Conservation (phyloP, 495 filamentous ascomycete genomes). For the Xylaria flabelliformis region DNA sequence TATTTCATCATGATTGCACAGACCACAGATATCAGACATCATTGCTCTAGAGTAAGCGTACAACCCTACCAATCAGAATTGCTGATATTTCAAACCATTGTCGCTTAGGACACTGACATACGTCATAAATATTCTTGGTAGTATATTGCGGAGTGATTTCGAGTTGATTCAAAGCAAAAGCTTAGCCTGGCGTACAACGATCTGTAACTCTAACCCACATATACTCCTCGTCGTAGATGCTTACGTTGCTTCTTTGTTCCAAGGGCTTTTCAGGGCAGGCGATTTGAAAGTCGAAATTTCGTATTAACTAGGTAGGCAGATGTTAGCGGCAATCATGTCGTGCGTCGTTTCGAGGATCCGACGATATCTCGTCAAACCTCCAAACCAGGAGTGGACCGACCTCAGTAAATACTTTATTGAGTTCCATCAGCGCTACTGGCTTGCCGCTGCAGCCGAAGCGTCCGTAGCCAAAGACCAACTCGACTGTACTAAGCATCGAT, state of each 20-base stretch:
- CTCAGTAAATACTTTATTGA: background rate
- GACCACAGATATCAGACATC: too few species aligned
- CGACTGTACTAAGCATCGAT: background rate
- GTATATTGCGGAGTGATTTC: too few species aligned
- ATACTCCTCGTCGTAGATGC: background rate
- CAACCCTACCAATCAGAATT: too few species aligned
- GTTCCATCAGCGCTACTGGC: background rate
- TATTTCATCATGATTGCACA: too few species aligned
- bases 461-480: background rate
- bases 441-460: background rate
- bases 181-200: too few species aligned
- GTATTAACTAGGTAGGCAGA: background rate
- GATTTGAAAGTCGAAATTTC: background rate
- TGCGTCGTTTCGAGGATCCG: background rate
- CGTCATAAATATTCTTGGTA: too few species aligned
- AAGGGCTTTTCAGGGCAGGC: background rate
- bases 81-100: too few species aligned
- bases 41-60: too few species aligned
- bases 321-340: background rate
- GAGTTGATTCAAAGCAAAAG: too few species aligned
- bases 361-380: background rate
- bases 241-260: background rate
- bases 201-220: slow-evolving; percentile 4
- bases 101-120: too few species aligned
- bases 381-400: background rate